Base-by-base conservation (phyloP, 106 monocot genomes). In the Xerophyta viscosa region DNA sequence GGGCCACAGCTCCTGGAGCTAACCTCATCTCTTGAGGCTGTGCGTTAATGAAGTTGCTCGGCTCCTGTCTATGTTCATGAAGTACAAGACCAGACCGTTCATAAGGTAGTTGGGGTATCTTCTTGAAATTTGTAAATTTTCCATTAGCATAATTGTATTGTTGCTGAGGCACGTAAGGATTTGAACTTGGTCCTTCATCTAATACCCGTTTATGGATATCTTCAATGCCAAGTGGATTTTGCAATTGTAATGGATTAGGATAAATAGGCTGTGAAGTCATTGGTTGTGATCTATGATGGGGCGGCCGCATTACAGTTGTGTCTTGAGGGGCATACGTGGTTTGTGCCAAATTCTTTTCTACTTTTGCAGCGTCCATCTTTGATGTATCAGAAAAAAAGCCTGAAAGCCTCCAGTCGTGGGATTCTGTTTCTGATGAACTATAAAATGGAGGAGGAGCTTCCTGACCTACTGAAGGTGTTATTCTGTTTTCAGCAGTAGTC, bases 281-380 rank as follows among this genome's bases (percentile, higher is more conserved):
- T 37, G 64, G 37, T 37, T 67, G 72, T 31, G 84, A 66, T 60
- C 71, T 79, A 71, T 66, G 75, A 30, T 37, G 23, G 52, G 81
- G 69, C 52, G 71, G 63, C 72, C 71, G 72, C 28, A 61, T 28
- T 42, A 62, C 23, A 0, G 62, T 64, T 30, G 71, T 52, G 55
- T 39, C 15, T 57, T 43, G 48, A 27, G 72, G 60, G 20, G 66
- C 61, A 41, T 31, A 37, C 67, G 81, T 56, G 29, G 48, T 74
- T 28, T 64, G 69, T 55, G 62, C 27, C 24, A 42, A 56, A 48
- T 48, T 48, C 9, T 45, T 75, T 29, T 73, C 76, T 29, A 52
- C 42, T 20, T 58, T 29, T 19, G 63, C 44, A 20, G 56, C 36
- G 3, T 67, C 58, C 9, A 60, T 21, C 44, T 71, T 71, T 15